Evolutionary conservation across 352 stramenopile genomes (phyloP), one percentile per base, ranked within the genome.

Genomic region (Globisporangium sylvaticum): DNA sequence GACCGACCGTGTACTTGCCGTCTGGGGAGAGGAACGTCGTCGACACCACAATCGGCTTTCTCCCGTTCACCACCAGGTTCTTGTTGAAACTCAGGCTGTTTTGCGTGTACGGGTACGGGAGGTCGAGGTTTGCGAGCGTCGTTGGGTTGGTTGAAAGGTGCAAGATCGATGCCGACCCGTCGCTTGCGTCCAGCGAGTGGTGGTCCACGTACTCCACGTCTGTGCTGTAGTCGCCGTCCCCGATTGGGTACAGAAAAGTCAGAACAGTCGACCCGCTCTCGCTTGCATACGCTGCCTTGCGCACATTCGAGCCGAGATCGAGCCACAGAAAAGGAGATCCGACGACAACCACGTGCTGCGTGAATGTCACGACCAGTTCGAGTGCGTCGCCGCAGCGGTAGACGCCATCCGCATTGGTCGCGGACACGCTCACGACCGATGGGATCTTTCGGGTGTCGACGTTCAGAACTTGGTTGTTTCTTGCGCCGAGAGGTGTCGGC

Each of bases 171-270:
- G 69, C 70, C n/a, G 77, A 81, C 18, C 65, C 65, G n/a, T 71
- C 74, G 14, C 75, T 87, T 4, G 81, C 73, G 48, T 95, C 84
- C 8, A 95, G 77, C 15, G 86, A 95, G 64, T 94, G 87, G 55
- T 89, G 77, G 58, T 95, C 88, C 22, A 93, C 78, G 62, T 95
- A 95, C 48, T 92, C 82, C 52, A 94, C 75, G 50, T 92, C 82
- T 1, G 77, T 78, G 14, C 77, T 90, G 62, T 90, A 93, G 63
- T 95, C 88, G 22, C 73, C 73, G 54, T 94, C 86, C 18, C 79
- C 52, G 24, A 95, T 77, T 0, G 83, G 75, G 60, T 95, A 96
- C 18, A 71, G 62, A 48, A 96, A 94, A 7, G 46, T 82, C 3
- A 96, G 67, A 9, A 66, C 48, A 0, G 67, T 90, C 4, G 78